phyloP scores from a whole-genome alignment of 23 red algal species.

The Gracilaria caudata region DNA sequence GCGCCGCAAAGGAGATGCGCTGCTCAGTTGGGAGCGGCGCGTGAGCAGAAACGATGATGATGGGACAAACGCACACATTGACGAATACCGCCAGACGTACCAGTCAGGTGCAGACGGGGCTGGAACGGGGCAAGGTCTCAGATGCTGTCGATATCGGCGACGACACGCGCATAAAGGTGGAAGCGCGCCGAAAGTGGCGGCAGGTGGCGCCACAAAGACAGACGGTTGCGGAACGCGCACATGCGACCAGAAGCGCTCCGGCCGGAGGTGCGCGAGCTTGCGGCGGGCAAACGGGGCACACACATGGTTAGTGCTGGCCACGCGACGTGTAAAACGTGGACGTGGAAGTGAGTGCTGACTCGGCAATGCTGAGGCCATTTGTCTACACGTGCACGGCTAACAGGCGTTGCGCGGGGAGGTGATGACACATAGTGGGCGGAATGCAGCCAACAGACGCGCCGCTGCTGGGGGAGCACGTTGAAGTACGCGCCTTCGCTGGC shows the following conservation, averaged over 20 bases:
- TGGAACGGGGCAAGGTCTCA: no score
- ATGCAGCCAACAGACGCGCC: background rate
- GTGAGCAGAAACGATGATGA: background rate
- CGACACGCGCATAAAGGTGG: background rate
- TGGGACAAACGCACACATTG: background rate
- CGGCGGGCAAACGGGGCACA: background rate
- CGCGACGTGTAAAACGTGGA: background rate
- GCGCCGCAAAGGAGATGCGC: background rate
- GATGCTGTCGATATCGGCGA: no score
- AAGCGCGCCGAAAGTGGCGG: background rate
- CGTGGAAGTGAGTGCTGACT: no score
- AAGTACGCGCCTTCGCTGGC: no score
- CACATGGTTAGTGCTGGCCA: background rate
- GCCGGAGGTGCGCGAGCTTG: background rate
- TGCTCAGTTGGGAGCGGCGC: background rate
- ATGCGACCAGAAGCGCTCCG: background rate
- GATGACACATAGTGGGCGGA: background rate
- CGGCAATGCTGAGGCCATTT: no score
- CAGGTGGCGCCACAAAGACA: no score
- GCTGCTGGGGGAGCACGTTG: no score
- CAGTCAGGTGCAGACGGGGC: background rate
- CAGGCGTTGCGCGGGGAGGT: background rate
- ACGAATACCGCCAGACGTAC: background rate
- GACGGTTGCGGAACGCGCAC: slow-evolving; percentile 2
- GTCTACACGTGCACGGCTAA: background rate